These are phyloP conservation scores for Zasmidium angulare DNA, from an alignment of 2,329 filamentous ascomycete species.

Conservation along the genomic window DNA sequence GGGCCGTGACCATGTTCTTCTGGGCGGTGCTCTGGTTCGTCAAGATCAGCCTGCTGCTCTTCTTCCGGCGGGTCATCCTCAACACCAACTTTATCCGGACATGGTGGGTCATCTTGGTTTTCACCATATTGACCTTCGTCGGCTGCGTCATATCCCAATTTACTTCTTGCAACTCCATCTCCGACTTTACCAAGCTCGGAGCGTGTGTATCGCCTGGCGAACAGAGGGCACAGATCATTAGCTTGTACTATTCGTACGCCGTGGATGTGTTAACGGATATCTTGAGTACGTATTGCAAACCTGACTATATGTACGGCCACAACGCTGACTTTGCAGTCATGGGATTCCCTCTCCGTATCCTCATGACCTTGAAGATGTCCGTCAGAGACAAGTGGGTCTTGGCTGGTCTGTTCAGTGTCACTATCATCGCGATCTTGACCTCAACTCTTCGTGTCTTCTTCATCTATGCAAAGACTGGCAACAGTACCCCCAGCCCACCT, in stretches of 20 bases:
- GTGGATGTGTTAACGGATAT: constrained; percentile 12
- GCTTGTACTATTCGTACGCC: constrained; percentile 13
- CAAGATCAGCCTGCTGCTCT: constrained; percentile 14
- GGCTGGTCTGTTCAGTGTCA: constrained; percentile 9
- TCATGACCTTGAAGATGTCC: constrained; percentile 7
- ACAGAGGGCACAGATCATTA: constrained; percentile 6
- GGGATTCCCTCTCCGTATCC: constrained; percentile 10
- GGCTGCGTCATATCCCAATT: constrained; percentile 10
- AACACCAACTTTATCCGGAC: constrained; percentile 6
- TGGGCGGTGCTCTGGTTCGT: constrained; percentile 13
- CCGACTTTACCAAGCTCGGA: constrained; percentile 8
- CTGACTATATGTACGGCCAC: background rate
- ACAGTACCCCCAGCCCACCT: constrained; percentile 8
- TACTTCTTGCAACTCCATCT: constrained; percentile 2
- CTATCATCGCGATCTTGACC: constrained; percentile 7
- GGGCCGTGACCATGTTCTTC: constrained; percentile 9
- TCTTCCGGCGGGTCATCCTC: constrained; percentile 11
- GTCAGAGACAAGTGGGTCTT: constrained; percentile 8
- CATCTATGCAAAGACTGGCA: constrained; percentile 12
- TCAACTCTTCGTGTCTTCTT: constrained; percentile 11
- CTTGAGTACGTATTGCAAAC: background rate
- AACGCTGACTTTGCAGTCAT: constrained; percentile 8
- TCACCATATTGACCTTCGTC: constrained; percentile 7
- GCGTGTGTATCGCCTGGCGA: background rate
- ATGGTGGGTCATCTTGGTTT: constrained; percentile 8